Evolutionary conservation across 495 filamentous ascomycete genomes (phyloP).

Genomic region (Cercophora scortea): DNA sequence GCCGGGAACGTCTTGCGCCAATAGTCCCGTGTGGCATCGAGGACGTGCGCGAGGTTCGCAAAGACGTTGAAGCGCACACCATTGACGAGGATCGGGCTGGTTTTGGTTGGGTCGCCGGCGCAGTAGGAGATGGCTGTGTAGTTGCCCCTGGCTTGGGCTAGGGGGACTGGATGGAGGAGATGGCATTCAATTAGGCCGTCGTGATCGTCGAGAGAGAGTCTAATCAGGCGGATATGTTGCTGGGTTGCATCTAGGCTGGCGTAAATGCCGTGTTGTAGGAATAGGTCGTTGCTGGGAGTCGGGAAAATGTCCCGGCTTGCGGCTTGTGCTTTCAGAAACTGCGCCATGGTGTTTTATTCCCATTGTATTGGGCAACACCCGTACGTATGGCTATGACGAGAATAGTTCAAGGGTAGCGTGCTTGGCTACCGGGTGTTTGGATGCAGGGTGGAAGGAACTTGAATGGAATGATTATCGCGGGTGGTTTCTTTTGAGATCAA

Average conservation of each 20-base stretch:
- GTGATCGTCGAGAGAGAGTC: background rate
- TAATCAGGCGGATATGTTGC: conserved; percentile 4
- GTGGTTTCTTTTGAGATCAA: too few species aligned
- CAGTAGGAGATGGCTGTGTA: background rate
- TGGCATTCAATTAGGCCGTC: background rate
- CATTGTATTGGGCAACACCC: too few species aligned
- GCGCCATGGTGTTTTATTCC: too few species aligned
- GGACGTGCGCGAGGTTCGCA: conserved; percentile 13
- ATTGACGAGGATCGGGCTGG: conserved; percentile 9
- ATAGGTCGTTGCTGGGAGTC: conserved; percentile 2
- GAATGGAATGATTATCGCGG: too few species aligned
- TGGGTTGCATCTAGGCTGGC: background rate
- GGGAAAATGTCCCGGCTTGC: conserved; percentile 1
- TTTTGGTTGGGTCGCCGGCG: background rate
- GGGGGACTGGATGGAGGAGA: background rate
- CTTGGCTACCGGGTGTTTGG: too few species aligned
- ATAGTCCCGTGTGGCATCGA: conserved; percentile 9
- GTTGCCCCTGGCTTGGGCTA: too few species aligned
- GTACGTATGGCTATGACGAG: too few species aligned
- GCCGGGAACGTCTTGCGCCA: conserved; percentile 1
- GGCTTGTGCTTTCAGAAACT: background rate
- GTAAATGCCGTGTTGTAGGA: background rate
- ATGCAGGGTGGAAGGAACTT: too few species aligned
- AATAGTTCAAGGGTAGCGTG: too few species aligned
- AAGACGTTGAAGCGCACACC: conserved; percentile 8